Evolutionary conservation across 2,329 filamentous ascomycete genomes (phyloP), one percentile per base, ranked within the genome.

Genomic region (Chrysoporthe puriensis): DNA sequence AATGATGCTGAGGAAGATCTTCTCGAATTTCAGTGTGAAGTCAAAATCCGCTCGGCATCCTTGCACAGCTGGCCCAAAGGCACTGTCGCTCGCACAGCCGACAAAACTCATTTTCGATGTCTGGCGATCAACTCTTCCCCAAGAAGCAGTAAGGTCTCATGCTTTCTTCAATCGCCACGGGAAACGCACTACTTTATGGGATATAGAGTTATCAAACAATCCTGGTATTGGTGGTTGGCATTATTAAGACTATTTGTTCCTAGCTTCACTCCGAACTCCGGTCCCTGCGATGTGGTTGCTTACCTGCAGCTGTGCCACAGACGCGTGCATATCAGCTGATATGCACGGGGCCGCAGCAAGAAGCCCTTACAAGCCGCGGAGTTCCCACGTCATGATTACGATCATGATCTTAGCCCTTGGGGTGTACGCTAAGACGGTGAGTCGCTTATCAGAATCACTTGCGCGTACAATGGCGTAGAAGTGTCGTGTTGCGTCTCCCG

Each of bases 11-110:
- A 85, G 76, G 62, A 85, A 77, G 4, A 83, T 75, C 26, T 80
- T 76, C 72, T 85, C 83, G 64, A 86, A 85, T 40, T 77, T 78
- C 62, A 85, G 73, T 0, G 83, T 85, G 66, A 85, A 84, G 71
- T 85, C 83, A 65, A 85, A 85, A 67, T 83, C 79, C 62, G 75
- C 78, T 11, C 83, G 80, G 66, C 62, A 63, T 34, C 62, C 62
- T 63, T 26, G 62, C 4, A 63, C 62, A 1, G 36, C 50, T 54
- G 62, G 62, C 36, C 62, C 62, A 52, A 63, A 63, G 18, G 62
- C 48, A 63, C 40, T 54, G 46, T 63, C 62, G 50, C 40, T 42
- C 36, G 48, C 48, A 34, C 62, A 63, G n/a, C 34, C 50, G 2
- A n/a, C 42, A 14, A 63, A 63, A 21, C 46, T 64, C 67, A 36